Evolutionary conservation across 306 rosid genomes (phyloP).

Genomic region (Morella rubra): DNA sequence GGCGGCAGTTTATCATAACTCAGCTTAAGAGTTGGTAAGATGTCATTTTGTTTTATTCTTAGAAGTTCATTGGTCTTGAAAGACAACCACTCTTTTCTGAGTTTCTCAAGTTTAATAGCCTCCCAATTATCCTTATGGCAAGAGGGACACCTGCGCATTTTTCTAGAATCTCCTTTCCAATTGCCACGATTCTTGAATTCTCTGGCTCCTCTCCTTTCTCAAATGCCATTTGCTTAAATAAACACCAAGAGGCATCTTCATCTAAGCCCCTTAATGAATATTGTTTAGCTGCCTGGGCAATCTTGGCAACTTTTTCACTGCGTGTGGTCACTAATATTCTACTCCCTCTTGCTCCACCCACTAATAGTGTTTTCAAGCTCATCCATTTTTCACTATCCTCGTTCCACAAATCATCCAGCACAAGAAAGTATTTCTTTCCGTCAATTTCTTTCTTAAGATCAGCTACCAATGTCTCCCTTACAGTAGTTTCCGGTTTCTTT

Average conservation of each 20-base stretch:
- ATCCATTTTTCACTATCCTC: neutral
- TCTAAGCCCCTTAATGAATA: neutral
- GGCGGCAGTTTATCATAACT: neutral
- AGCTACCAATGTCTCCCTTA: neutral
- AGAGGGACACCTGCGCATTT: slow-evolving; percentile 21
- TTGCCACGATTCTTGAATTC: neutral
- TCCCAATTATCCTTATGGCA: slow-evolving; percentile 14
- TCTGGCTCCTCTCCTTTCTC: neutral
- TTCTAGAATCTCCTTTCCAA: neutral
- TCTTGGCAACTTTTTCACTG: neutral
- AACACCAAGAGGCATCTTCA: neutral
- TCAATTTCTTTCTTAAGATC: neutral
- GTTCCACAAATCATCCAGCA: slow-evolving; percentile 24
- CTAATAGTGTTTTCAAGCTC: neutral
- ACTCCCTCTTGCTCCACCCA: slow-evolving; percentile 5
- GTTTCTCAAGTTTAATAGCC: neutral
- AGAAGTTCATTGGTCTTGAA: neutral
- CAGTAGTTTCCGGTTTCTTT: fast-evolving
- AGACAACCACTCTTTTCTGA: neutral
- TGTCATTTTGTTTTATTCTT: neutral
- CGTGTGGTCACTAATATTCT: slow-evolving; percentile 18
- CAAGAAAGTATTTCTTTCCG: slow-evolving; percentile 5
- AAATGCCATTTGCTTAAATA: slow-evolving; percentile 19
- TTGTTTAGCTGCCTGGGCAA: neutral
- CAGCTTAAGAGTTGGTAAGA: neutral